Percentiles rank a stretch among this genome's conserved stretches.
phyloP scores from a whole-genome alignment of 2,329 filamentous ascomycete genomes.

The Cercospora janseana region DNA sequence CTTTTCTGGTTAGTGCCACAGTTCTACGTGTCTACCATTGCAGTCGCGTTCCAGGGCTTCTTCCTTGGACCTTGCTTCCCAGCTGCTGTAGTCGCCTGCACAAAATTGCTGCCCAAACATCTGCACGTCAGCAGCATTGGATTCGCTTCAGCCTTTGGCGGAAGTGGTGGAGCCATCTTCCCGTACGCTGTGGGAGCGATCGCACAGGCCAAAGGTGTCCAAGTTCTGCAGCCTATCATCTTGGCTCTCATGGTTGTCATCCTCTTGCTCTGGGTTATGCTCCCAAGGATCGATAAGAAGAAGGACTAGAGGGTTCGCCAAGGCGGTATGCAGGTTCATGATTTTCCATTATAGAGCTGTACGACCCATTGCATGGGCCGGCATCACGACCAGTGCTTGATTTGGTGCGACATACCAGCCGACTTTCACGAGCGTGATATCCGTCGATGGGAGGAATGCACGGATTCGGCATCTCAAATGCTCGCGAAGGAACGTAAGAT shows the following conservation, averaged over 20 bases:
- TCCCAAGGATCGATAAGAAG: slow-evolving; percentile 50
- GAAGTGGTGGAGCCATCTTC: slow-evolving; percentile 66
- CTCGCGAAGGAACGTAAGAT: no score
- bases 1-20: slow-evolving; percentile 79
- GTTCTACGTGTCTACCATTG: slow-evolving; percentile 70
- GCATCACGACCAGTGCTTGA: no score
- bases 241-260: slow-evolving; percentile 54
- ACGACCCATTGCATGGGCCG: no score
- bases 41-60: slow-evolving; percentile 71
- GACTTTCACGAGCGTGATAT: no score
- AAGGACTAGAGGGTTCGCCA: slow-evolving; percentile 34
- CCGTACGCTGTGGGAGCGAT: slow-evolving; percentile 67
- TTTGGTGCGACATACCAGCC: no score
- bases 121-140: slow-evolving; percentile 78
- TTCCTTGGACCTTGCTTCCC: slow-evolving; percentile 79
- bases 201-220: slow-evolving; percentile 59
- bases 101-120: slow-evolving; percentile 69
- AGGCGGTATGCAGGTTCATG: no score
- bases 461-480: no score
- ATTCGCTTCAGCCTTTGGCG: slow-evolving; percentile 75
- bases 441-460: no score
- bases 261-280: slow-evolving; percentile 51
- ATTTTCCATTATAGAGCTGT: no score
- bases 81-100: slow-evolving; percentile 68
- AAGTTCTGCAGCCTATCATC: slow-evolving; percentile 60